Evolutionary conservation across 1,284 basidiomycete species (phyloP), one percentile per base, ranked within the genome.

Genomic region (Cryptococcus sp.): DNA sequence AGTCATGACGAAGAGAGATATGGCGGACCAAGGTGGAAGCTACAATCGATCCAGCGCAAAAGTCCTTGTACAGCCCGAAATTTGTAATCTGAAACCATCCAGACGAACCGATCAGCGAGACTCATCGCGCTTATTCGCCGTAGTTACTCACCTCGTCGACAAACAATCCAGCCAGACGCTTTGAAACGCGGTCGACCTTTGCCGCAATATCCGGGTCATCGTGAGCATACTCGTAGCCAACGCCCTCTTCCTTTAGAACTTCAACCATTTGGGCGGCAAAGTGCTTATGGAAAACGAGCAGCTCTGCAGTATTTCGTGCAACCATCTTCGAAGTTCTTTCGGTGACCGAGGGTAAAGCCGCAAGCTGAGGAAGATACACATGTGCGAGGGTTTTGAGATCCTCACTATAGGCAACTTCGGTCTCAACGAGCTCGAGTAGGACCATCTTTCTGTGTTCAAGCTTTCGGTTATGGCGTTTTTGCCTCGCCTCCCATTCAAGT

Each of bases 41-140:
- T 64, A 89, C 87, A 50, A 85, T 84, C 69, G 95, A 91, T 0
- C 87, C 87, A 0, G 89, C 85, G 69, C 93, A 95, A 68, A 91
- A 95, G 13, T 83, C 78, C 73, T 91, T 84, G 79, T 96, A 96
- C 1, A 86, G 82, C 55, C 83, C 81, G 67, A 94, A 93, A 44
- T 83, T 80, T 16, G 86, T 80, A 19, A 87, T 86, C 90, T 92
- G 68, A n/a, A 50, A 62, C 23, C 39, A 22, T 10, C 29, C 46
- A 10, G 20, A 46, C 22, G 29, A 23, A 20, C 3, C 19, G 17
- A n/a, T 25, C 13, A 22, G 75, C 29, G 13, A 34, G 5, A 34
- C n/a, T 34, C 5, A 10, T 10, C 29, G 29, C 29, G 29, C 29
- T 34, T 13, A 34, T 34, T 10, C 29, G 29, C 29, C 29, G 26